Evolutionary conservation across 140 eudicot genomes (phyloP), one percentile per base, ranked within the genome.

Genomic region (Stevia rebaudiana): DNA sequence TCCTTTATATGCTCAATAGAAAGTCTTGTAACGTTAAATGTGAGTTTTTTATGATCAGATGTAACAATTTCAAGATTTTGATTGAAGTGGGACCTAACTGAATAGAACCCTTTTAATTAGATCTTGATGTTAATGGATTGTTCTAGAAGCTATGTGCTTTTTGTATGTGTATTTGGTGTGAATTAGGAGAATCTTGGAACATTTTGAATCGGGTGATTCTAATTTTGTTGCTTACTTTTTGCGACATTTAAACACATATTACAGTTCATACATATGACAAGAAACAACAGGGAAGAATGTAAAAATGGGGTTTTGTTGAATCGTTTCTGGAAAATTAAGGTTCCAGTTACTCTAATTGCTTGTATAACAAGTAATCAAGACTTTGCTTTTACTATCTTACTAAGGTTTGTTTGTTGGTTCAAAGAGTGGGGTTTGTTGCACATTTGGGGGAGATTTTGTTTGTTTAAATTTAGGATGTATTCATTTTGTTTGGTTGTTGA

Each of bases 61-160:
- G 63, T 48, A 53, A 42, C 47, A 46, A 21, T 41, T 18, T 65
- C 73, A 58, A 56, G 62, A 25, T 54, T 72, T 80, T 62, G 64
- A 49, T 71, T 65, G 65, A 55, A 63, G 91, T 83, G 88, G 95
- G 95, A 30, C 86, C 88, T 76, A 49, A 67, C 10, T 67, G 63
- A 74, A 74, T 59, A 71, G 78, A 76, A 64, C 80, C 71, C 80
- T 49, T 72, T 62, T 66, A 82, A 67, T 72, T 69, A 67, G 84
- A 77, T 78, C 69, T 74, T 66, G 69, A 74, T 74, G 68, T 17
- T 74, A 55, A 68, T 80, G 71, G 73, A 68, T 74, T 18, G 85
- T 73, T 76, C 76, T 77, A 52, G 67, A 71, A 72, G 74, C 65
- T 19, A 9, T 67, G 43, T 47, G 55, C 79, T 66, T 74, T 73